Base-by-base conservation (phyloP, 345 rosid species). In the Eucalyptus pauciflora region DNA sequence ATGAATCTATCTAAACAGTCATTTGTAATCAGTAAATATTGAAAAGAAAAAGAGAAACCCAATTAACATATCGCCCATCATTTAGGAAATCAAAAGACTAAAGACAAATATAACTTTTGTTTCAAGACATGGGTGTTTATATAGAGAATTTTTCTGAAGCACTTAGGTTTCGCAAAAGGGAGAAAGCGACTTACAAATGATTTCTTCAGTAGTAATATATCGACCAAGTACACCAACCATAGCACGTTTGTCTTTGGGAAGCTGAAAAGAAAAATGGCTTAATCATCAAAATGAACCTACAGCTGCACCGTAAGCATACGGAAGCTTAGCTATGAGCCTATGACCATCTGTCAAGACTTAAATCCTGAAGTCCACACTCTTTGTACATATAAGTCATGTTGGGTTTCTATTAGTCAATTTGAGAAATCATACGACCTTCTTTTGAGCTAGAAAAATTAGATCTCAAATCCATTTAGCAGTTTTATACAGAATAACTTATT, bases 181-280 rank as follows among this genome's bases (percentile, higher is more conserved):
- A 43, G 43, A 15, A 50, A 89, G 86, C 54, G 67, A 94, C 99
- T 97, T 93, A 96, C 99, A 87, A 94, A 98, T 85, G 99, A 94
- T 92, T 98, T 98, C 95, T 97, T 96, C 86, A 92, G 88, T 52
- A 97, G 98, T 89, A 98, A 88, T 88, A 94, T 94, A 89, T 96
- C 99, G 88, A 96, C 96, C 91, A 98, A 93, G 91, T 98, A 98
- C 58, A 94, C 89, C 94, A 97, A 89, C 99, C 99, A 98, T 24
- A 98, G 89, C 90, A 97, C 97, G 91, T 98, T 98, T 64, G 99
- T 98, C 91, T 92, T 95, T 25, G 99, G 95, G 56, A 96, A 97
- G 91, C 99, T 98, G 97, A 87, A 85, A 86, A 94, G 54, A 54
- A 5, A 54, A 31, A 49, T 51, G 60, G 31, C 45, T n/a, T 43